A percentile compares a stretch with the other conserved stretches of the same genome.
Evolutionary conservation across 2,329 filamentous ascomycete species (phyloP).

Genomic region (Clonostachys rhizophaga): DNA sequence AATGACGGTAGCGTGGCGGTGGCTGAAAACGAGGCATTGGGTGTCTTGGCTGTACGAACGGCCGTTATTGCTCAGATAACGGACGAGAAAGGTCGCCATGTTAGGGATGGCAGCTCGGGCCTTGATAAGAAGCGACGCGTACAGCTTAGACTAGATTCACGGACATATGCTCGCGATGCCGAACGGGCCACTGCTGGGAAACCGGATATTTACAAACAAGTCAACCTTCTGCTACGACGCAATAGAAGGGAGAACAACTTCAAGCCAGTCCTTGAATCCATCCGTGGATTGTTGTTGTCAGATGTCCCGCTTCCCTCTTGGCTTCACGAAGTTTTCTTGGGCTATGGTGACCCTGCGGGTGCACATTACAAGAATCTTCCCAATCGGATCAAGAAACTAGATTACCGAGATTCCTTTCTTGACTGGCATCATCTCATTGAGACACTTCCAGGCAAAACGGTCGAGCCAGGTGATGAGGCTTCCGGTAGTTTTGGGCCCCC

Average conservation of each 20-base stretch:
- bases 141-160: conserved; percentile 75
- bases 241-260: conserved; percentile 95
- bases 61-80: conserved; percentile 83
- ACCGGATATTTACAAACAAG: conserved; percentile 71
- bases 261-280: conserved; percentile 86
- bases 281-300: conserved; percentile 78
- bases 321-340: conserved; percentile 96
- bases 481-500: conserved; percentile 77
- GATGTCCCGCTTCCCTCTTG: conserved; percentile 84
- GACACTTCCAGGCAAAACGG: conserved; percentile 79
- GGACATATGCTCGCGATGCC: conserved; percentile 73
- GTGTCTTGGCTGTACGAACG: conserved; percentile 68
- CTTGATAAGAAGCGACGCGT: conserved; percentile 69
- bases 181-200: conserved; percentile 62
- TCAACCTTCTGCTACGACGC: conserved; percentile 83
- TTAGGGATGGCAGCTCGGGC: conserved; percentile 56
- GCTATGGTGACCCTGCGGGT: conserved; percentile 87
- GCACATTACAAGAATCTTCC: conserved; percentile 81
- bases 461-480: conserved; percentile 72
- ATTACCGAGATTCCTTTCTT: conserved; percentile 91
- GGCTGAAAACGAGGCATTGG: conserved; percentile 53
- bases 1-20: conserved; percentile 45
- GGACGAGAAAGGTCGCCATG: conserved; percentile 74
- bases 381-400: conserved; percentile 72
- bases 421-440: conserved; percentile 93